These are phyloP conservation scores for Citrullus colocynthis DNA, from an alignment of 306 rosid species.

Conservation along the genomic window DNA sequence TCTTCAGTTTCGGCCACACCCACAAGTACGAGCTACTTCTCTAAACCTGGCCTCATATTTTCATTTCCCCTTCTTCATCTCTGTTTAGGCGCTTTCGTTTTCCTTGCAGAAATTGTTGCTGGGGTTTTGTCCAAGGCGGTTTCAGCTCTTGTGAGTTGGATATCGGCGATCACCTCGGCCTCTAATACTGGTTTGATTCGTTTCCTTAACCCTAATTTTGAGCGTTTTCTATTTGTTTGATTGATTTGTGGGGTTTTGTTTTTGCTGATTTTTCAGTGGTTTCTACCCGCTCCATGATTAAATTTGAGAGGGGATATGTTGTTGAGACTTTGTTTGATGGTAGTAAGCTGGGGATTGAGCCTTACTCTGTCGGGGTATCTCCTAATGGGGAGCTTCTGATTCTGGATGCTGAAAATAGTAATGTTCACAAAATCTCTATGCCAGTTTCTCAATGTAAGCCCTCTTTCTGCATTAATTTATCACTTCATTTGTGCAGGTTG, in stretches of 20 bases:
- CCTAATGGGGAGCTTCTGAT: constrained; percentile 72
- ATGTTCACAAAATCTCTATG: constrained; percentile 61
- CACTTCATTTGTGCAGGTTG: neutral
- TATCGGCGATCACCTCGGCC: constrained; percentile 57
- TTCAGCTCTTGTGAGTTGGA: constrained; percentile 64
- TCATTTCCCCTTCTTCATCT: neutral
- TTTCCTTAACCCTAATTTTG: constrained; percentile 1
- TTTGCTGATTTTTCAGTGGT: constrained; percentile 32
- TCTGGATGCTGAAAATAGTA: constrained; percentile 84
- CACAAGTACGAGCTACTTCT: constrained; percentile 43
- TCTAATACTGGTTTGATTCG: constrained; percentile 31
- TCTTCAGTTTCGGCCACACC: constrained; percentile 66
- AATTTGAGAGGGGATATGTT: constrained; percentile 72
- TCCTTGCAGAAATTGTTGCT: constrained; percentile 51
- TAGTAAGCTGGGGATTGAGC: constrained; percentile 85
- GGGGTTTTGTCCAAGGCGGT: constrained; percentile 70
- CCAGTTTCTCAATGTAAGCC: constrained; percentile 64
- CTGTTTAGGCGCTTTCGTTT: constrained; percentile 10
- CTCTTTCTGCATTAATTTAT: neutral
- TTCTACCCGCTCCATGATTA: constrained; percentile 66
- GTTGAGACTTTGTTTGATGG: constrained; percentile 94
- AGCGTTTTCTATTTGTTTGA: neutral
- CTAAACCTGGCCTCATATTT: too few species aligned
- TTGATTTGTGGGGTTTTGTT: constrained; percentile 3
- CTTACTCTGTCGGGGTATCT: constrained; percentile 54